Percentiles rank a stretch among this genome's conserved stretches.
Evolutionary conservation across 1,139 yeast species (phyloP).

Genomic region (Waltiozyma sp.): DNA sequence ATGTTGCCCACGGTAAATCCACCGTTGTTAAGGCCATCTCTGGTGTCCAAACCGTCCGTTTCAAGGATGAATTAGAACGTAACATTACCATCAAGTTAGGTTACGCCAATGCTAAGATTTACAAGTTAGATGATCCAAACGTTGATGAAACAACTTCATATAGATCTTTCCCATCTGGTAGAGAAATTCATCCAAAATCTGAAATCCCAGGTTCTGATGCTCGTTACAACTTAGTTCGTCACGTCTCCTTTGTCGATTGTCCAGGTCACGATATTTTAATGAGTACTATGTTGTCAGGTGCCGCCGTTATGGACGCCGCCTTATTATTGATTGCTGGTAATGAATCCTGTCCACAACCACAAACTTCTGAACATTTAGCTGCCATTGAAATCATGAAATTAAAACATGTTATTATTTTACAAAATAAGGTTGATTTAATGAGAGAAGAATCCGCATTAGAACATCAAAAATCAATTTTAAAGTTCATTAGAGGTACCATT

Average conservation of each 20-base stretch:
- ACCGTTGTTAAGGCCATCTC: slow-evolving; percentile 98
- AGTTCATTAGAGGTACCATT: slow-evolving; percentile 92
- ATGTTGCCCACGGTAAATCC: slow-evolving; percentile 98
- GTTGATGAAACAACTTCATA: slow-evolving; percentile 96
- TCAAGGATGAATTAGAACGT: slow-evolving; percentile 97
- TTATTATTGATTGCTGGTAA: slow-evolving; percentile 92
- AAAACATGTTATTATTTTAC: slow-evolving; percentile 91
- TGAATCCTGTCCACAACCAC: slow-evolving; percentile 99
- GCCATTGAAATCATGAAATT: slow-evolving; percentile 99
- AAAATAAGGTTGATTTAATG: slow-evolving; percentile 97
- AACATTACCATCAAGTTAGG: slow-evolving; percentile 97
- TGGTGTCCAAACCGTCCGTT: slow-evolving; percentile 97
- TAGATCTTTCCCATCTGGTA: slow-evolving; percentile 87
- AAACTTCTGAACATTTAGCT: slow-evolving; percentile 97
- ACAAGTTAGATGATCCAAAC: slow-evolving; percentile 76
- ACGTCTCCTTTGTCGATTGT: slow-evolving; percentile 97
- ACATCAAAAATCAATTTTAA: slow-evolving; percentile 85
- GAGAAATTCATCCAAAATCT: slow-evolving; percentile 90
- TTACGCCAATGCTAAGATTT: slow-evolving; percentile 97
- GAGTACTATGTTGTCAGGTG: slow-evolving; percentile 99
- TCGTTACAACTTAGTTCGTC: slow-evolving; percentile 83
- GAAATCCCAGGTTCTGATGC: slow-evolving; percentile 77
- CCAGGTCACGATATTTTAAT: slow-evolving; percentile 99
- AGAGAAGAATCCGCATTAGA: slow-evolving; percentile 94
- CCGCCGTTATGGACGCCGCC: slow-evolving; percentile 99